These are phyloP conservation scores for Madurella fahalii DNA, from an alignment of 2,329 filamentous ascomycete genomes.

Conservation along the genomic window DNA sequence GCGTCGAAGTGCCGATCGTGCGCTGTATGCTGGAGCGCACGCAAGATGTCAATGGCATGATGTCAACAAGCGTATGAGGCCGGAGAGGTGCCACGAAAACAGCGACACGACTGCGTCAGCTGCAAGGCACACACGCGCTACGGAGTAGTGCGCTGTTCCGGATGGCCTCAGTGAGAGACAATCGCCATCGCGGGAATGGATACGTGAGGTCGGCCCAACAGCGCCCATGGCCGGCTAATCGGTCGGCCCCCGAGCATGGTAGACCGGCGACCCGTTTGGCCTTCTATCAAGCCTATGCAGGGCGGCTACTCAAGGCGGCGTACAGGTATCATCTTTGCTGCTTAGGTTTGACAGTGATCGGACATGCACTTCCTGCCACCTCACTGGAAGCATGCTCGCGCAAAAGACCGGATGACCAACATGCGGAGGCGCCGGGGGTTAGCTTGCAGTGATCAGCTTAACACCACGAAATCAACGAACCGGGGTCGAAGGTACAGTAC, in stretches of 20 bases:
- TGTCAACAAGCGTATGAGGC: background rate
- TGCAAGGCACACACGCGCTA: conserved; percentile 8
- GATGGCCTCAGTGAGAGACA: conserved; percentile 4
- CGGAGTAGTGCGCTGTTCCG: conserved; percentile 2
- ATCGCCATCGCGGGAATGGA: background rate
- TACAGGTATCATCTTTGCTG: too few species aligned
- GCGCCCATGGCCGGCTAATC: too few species aligned
- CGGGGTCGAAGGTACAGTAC: too few species aligned
- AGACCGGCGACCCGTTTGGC: too few species aligned
- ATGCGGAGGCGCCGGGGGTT: background rate
- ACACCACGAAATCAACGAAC: background rate
- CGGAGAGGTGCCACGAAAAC: conserved; percentile 3
- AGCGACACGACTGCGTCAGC: background rate
- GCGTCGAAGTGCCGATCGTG: conserved; percentile 3
- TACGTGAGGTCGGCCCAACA: too few species aligned
- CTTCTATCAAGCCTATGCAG: too few species aligned
- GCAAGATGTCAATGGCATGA: background rate
- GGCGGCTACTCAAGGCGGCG: too few species aligned
- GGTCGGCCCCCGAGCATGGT: too few species aligned
- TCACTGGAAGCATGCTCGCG: background rate
- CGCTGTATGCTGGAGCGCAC: background rate
- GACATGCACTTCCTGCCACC: background rate
- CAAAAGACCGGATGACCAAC: background rate
- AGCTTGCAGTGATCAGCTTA: conserved; percentile 3
- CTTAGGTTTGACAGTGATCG: background rate